Evolutionary conservation across 495 filamentous ascomycete genomes (phyloP), one percentile per base, ranked within the genome.

Genomic region (Aspergillus bertholletiae): DNA sequence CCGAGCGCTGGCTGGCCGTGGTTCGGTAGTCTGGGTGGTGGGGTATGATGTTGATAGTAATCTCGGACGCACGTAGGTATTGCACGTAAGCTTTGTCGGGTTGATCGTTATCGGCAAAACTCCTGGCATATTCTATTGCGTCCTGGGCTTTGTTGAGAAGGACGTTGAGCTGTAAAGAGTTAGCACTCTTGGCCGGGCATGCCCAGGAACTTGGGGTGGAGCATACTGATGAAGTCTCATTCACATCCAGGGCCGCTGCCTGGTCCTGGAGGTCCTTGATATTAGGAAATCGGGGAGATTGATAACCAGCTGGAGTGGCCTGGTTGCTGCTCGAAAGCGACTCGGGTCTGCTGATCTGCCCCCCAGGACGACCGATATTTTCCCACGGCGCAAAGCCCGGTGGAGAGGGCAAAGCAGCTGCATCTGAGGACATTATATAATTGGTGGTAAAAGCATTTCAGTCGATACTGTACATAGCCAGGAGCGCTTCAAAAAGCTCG

Each of bases 11-110:
- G 18, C 50, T 67, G 48, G 56, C 62, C 4, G 61, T 62, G 7
- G 57, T 56, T 51, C 66, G 78, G 61, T 80, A 90, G 28, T 89
- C 87, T 46, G 81, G 83, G 56, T 91, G 85, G 30, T 75, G 74
- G 8, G 90, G 91, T 30, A 96, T 85, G 30, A 86, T 74, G 35
- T 92, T 80, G 21, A 88, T 76, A 30, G 87, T 77, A 54, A 97
- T 85, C 44, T 89, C 85, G 41, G 79, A 89, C 22, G 92, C 87
- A 37, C 85, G 82, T 47, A 97, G 78, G 68, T 89, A 97, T 44
- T 96, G 89, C 23, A 85, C 75, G 58, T 86, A 89, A 46, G 85
- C 85, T 28, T 66, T 71, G 57, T 89, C 85, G n/a, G 76, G 73
- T 52, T 77, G 63, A 17, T 79, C 70, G 40, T 85, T 83, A 30